A percentile compares a stretch with the other conserved stretches of the same genome.
phyloP scores from a whole-genome alignment of 768 basidiomycete genomes.

The Agaricus subrufescens region DNA sequence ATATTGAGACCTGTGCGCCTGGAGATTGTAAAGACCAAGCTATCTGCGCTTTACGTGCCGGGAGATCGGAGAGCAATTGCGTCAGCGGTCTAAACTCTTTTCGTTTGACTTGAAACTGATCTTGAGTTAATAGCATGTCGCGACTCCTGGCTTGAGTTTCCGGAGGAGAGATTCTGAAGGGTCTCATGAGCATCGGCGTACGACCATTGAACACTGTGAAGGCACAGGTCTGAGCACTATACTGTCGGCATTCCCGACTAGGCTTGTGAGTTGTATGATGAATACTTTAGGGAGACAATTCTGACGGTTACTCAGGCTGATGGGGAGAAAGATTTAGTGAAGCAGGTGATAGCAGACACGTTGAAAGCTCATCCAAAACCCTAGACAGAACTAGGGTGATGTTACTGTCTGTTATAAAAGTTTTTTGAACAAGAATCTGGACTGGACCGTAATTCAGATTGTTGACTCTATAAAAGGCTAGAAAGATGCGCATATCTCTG shows the following conservation, averaged over 20 bases:
- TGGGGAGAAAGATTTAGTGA: background rate
- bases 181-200: background rate
- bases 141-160: constrained; percentile 22
- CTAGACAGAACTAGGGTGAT: too few relatives aligned
- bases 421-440: background rate
- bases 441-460: background rate
- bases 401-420: background rate
- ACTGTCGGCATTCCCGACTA: constrained; percentile 16
- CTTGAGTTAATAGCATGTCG: constrained; percentile 12
- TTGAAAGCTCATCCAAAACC: too few relatives aligned
- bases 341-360: background rate
- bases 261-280: background rate
- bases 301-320: background rate
- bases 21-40: constrained; percentile 33
- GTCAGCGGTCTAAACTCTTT: constrained; percentile 19
- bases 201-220: constrained; percentile 25
- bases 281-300: background rate
- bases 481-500: background rate
- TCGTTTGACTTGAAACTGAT: constrained; percentile 7
- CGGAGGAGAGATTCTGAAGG: constrained; percentile 11
- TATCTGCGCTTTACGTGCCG: constrained; percentile 39
- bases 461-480: background rate
- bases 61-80: constrained; percentile 39
- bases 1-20: constrained; percentile 25
- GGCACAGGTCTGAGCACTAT: constrained; percentile 23